These are phyloP conservation scores for Talaromyces adpressus DNA, from an alignment of 495 filamentous ascomycete genomes.

Conservation along the genomic window DNA sequence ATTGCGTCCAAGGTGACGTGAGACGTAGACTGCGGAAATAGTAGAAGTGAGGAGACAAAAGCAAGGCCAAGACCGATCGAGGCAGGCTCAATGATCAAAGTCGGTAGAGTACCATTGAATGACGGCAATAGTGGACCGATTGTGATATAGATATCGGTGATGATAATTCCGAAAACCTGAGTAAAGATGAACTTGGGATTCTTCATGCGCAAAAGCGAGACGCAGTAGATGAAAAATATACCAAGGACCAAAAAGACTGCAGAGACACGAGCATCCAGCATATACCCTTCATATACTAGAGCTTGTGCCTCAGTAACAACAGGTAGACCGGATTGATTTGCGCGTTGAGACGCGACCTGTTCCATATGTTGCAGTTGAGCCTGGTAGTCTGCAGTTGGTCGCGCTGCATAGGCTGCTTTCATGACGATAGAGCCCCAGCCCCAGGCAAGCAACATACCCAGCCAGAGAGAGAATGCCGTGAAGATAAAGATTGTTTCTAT, in stretches of 20 bases:
- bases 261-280: slow-evolving; percentile 35
- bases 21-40: slow-evolving; percentile 36
- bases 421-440: slow-evolving; percentile 35
- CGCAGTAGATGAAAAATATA: slow-evolving; percentile 29
- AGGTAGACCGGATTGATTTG: slow-evolving; percentile 27
- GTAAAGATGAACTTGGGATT: slow-evolving; percentile 30
- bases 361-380: slow-evolving; percentile 23
- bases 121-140: slow-evolving; percentile 27
- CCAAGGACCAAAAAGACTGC: slow-evolving; percentile 28
- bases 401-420: slow-evolving; percentile 32
- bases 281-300: slow-evolving; percentile 28
- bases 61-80: slow-evolving; percentile 32
- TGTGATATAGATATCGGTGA: slow-evolving; percentile 29
- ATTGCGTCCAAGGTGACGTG: slow-evolving; percentile 26
- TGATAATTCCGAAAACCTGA: slow-evolving; percentile 32
- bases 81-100: slow-evolving; percentile 27
- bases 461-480: slow-evolving; percentile 22
- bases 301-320: slow-evolving; percentile 15
- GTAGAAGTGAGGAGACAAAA: slow-evolving; percentile 27
- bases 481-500: slow-evolving; percentile 34
- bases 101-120: slow-evolving; percentile 32
- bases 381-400: slow-evolving; percentile 29
- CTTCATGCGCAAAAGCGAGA: slow-evolving; percentile 28
- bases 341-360: slow-evolving; percentile 20
- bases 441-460: slow-evolving; percentile 34